These are phyloP conservation scores for Nasturtium officinale DNA, from an alignment of 345 rosid genomes.

Conservation along the genomic window DNA sequence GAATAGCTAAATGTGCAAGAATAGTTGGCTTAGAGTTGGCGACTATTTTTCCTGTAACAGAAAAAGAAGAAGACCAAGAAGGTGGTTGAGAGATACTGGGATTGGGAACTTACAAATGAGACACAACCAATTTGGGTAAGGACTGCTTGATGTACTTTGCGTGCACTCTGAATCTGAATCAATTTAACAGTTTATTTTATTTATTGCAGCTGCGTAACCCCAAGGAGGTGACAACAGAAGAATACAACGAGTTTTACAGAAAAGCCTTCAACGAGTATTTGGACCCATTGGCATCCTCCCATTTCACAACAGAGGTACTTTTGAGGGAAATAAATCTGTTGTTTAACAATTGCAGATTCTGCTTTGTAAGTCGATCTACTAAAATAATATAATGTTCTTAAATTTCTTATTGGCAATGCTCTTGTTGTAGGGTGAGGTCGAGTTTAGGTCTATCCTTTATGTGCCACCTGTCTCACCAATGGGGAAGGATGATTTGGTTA, in stretches of 20 bases:
- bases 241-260: constrained; percentile 90
- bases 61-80: constrained; percentile 92
- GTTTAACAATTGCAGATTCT: background rate
- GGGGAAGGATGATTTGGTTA: constrained; percentile 83
- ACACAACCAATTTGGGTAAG: constrained; percentile 95
- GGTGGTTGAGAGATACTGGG: constrained; percentile 95
- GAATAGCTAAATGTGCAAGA: constrained; percentile 12
- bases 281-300: constrained; percentile 95
- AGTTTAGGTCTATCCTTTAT: constrained; percentile 91
- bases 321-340: background rate
- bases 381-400: background rate
- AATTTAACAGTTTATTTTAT: constrained; percentile 15
- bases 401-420: constrained; percentile 24
- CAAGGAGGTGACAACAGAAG: constrained; percentile 83
- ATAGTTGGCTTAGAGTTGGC: constrained; percentile 8
- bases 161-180: background rate
- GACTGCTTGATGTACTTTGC: background rate
- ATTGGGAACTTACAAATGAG: constrained; percentile 95
- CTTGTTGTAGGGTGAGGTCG: constrained; percentile 87
- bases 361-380: background rate
- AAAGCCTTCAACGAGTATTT: constrained; percentile 86
- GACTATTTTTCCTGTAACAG: constrained; percentile 45
- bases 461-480: constrained; percentile 77
- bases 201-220: constrained; percentile 86
- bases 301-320: constrained; percentile 94